phyloP scores from a whole-genome alignment of 306 rosid species.

The Ormosia semicastrata region DNA sequence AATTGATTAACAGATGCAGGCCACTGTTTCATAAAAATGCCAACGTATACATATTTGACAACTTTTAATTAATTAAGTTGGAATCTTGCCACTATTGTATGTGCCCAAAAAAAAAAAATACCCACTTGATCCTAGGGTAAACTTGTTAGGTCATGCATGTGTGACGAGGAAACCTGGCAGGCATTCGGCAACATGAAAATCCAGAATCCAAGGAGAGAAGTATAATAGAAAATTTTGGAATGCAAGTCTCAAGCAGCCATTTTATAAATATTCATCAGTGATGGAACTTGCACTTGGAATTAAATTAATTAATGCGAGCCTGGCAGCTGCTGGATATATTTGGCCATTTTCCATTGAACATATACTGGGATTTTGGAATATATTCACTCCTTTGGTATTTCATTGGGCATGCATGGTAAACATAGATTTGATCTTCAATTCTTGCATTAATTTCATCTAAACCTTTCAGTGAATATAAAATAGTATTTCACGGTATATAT shows the following conservation, averaged over 20 bases:
- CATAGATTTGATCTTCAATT: not conserved
- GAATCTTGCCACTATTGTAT: conserved; percentile 29
- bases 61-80: not conserved
- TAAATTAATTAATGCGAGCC: conserved; percentile 36
- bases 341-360: conserved; percentile 41
- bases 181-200: conserved; percentile 63
- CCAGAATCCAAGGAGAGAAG: conserved; percentile 73
- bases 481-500: not conserved
- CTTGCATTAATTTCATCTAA: not conserved
- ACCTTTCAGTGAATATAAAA: not conserved
- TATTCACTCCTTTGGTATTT: not conserved
- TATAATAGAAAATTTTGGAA: conserved; percentile 31
- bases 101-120: not conserved
- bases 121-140: conserved; percentile 19
- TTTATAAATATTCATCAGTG: conserved; percentile 20
- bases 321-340: conserved; percentile 63
- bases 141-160: conserved; percentile 51
- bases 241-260: conserved; percentile 9
- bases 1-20: not conserved
- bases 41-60: conserved; percentile 7
- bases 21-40: not conserved
- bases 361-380: conserved; percentile 35
- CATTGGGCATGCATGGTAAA: not conserved
- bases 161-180: conserved; percentile 75
- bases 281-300: conserved; percentile 50